Evolutionary conservation across 257 asterid species (phyloP).

Genomic region (Lantana camara): DNA sequence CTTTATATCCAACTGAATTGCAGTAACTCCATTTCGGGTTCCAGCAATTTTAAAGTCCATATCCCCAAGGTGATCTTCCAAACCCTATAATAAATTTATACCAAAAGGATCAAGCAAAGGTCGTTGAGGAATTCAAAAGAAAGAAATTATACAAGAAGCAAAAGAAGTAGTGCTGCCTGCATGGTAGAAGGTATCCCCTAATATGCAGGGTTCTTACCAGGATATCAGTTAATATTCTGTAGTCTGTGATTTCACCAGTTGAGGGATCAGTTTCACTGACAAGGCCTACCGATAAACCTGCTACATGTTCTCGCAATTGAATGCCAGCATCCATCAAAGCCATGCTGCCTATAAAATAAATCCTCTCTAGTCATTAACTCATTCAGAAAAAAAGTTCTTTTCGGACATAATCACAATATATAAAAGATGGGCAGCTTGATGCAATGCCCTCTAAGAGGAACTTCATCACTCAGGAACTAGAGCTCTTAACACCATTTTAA

Average conservation of each 20-base stretch:
- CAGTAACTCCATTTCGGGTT: slow-evolving; percentile 86
- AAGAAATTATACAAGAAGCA: background rate
- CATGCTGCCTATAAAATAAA: slow-evolving; percentile 78
- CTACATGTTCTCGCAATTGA: slow-evolving; percentile 84
- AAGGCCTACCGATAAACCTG: slow-evolving; percentile 94
- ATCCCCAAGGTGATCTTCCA: slow-evolving; percentile 99
- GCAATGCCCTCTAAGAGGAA: slow-evolving; percentile 5
- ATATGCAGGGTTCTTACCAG: slow-evolving; percentile 59
- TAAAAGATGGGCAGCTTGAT: too few relatives aligned
- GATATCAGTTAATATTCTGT: slow-evolving; percentile 84
- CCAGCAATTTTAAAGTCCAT: slow-evolving; percentile 99
- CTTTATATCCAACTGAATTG: slow-evolving; percentile 96
- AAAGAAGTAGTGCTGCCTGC: background rate
- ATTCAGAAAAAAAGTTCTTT: slow-evolving; percentile 11
- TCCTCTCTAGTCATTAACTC: slow-evolving; percentile 19
- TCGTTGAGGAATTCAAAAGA: slow-evolving; percentile 8
- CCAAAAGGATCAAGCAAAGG: slow-evolving; percentile 2
- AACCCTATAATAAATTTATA: slow-evolving; percentile 55
- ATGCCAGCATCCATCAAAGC: slow-evolving; percentile 99
- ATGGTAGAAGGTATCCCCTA: too few relatives aligned
- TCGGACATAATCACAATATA: slow-evolving; percentile 17
- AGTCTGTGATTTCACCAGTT: slow-evolving; percentile 87
- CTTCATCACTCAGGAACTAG: slow-evolving; percentile 15
- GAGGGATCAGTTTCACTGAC: slow-evolving; percentile 74
- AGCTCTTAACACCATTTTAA: slow-evolving; percentile 14